phyloP scores from a whole-genome alignment of 768 basidiomycete genomes.

The Suillus plorans region DNA sequence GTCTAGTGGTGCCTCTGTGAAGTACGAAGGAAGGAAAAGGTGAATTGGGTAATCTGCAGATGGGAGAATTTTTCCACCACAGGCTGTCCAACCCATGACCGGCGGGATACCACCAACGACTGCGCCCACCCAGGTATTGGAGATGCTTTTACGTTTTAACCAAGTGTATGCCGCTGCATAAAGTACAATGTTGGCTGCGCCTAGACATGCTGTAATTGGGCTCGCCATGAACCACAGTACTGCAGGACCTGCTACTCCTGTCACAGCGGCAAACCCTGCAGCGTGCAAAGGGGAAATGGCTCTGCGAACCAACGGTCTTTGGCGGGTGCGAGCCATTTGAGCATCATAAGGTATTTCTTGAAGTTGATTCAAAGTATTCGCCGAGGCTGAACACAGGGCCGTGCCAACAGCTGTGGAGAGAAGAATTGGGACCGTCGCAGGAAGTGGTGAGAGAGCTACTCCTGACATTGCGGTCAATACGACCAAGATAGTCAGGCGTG shows the following conservation, averaged over 20 bases:
- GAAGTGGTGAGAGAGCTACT: slow-evolving; percentile 89
- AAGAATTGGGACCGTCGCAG: slow-evolving; percentile 79
- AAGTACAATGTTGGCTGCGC: slow-evolving; percentile 78
- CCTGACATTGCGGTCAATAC: slow-evolving; percentile 90
- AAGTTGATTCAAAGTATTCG: slow-evolving; percentile 93
- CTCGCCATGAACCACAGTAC: slow-evolving; percentile 83
- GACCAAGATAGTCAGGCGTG: slow-evolving; percentile 78
- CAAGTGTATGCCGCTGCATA: slow-evolving; percentile 94
- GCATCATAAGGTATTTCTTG: slow-evolving; percentile 96
- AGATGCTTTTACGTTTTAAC: slow-evolving; percentile 78
- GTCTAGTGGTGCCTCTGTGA: slow-evolving; percentile 43
- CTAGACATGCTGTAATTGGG: slow-evolving; percentile 81
- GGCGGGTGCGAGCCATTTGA: slow-evolving; percentile 91
- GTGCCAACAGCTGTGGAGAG: slow-evolving; percentile 89
- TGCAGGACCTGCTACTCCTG: slow-evolving; percentile 76
- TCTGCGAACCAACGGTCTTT: slow-evolving; percentile 80
- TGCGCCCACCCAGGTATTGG: slow-evolving; percentile 94
- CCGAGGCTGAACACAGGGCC: slow-evolving; percentile 86
- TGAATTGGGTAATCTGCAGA: slow-evolving; percentile 56
- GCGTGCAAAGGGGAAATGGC: slow-evolving; percentile 88
- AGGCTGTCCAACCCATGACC: slow-evolving; percentile 98
- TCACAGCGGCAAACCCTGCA: slow-evolving; percentile 68
- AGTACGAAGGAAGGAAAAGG: slow-evolving; percentile 61
- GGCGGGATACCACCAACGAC: slow-evolving; percentile 93
- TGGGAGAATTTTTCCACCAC: slow-evolving; percentile 76